Conservation (phyloP, 2,329 filamentous ascomycete species). For the Aspergillus ibericus region DNA sequence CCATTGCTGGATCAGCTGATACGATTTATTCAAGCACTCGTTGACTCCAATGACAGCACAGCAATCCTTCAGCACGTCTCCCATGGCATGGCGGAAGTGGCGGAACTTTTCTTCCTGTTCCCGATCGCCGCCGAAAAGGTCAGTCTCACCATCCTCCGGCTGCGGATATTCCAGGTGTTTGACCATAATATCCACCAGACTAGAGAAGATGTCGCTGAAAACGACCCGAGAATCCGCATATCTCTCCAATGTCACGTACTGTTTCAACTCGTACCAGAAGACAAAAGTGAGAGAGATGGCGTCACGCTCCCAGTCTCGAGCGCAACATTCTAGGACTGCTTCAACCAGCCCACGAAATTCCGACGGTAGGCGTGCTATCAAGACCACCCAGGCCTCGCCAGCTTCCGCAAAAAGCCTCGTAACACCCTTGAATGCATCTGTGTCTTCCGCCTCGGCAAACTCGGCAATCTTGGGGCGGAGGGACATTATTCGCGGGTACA, state of each 20-base stretch:
- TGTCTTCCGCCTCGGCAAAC: constrained; percentile 76
- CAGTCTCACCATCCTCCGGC: constrained; percentile 71
- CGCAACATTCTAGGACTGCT: constrained; percentile 85
- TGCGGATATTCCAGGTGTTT: constrained; percentile 84
- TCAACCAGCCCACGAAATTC: constrained; percentile 86
- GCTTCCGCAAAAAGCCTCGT: constrained; percentile 91
- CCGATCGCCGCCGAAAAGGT: constrained; percentile 92
- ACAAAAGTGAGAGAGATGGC: constrained; percentile 91
- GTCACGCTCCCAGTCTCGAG: constrained; percentile 82
- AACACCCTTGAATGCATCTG: constrained; percentile 80
- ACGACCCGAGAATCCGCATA: constrained; percentile 80
- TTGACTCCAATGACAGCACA: constrained; percentile 95
- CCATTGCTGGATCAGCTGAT: constrained; percentile 83
- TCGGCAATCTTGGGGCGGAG: constrained; percentile 74
- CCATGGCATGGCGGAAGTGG: constrained; percentile 95
- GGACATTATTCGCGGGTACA: constrained; percentile 78
- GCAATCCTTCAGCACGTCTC: constrained; percentile 93
- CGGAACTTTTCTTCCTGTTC: constrained; percentile 97
- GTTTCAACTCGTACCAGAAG: constrained; percentile 98
- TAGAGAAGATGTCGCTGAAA: constrained; percentile 78
- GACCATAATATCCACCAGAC: constrained; percentile 89
- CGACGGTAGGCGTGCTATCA: constrained; percentile 78
- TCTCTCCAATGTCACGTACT: constrained; percentile 86
- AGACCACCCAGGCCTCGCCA: constrained; percentile 89
- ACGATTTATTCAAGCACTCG: constrained; percentile 86